Evolutionary conservation across 2,329 filamentous ascomycete genomes (phyloP), one percentile per base, ranked within the genome.

Genomic region (Aureobasidium subglaciale): DNA sequence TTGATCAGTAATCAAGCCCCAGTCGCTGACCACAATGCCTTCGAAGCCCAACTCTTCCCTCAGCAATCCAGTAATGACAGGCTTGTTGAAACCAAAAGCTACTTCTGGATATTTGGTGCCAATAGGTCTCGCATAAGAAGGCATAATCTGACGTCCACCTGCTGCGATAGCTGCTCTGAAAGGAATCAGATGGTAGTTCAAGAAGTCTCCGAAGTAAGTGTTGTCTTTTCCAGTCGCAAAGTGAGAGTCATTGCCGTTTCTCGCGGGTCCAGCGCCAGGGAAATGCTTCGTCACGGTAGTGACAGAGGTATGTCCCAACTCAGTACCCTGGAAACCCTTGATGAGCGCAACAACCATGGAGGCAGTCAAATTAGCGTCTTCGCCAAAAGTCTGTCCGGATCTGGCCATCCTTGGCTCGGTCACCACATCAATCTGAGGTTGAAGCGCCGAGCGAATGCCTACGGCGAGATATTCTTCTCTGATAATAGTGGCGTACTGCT

Each of bases 391-490:
- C 67, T 90, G 86, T 66, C 90, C 86, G 2, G 89, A 85, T 61
- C 86, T 78, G 22, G 86, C 87, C 62, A 80, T 89, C 45, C 86
- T 78, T 52, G 87, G 72, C 66, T 90, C 86, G 38, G 86, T 78
- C 2, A 86, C 85, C 9, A 90, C 72, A 66, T 90, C 86, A 9
- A 79, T 82, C 1, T 88, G 74, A 1, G 87, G 86, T 2, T 83
- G 83, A 64, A 90, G 88, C 3, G 90, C 70, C 61, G 89, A 85
- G 61, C 86, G 88, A n/a, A 87, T 81, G 1, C 87, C 86, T 1
- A 90, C 71, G 3, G 86, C 81, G 49, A 75, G 72, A 25, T 85
- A 75, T 68, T 90, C 86, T 46, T 79, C 76, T 4, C 78, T 85
- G 60, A 88, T 87, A n/a, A 52, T 79, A 76, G 3, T 73, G 70